Evolutionary conservation across 306 rosid species (phyloP).

Genomic region (Cotoneaster glaucophyllus): DNA sequence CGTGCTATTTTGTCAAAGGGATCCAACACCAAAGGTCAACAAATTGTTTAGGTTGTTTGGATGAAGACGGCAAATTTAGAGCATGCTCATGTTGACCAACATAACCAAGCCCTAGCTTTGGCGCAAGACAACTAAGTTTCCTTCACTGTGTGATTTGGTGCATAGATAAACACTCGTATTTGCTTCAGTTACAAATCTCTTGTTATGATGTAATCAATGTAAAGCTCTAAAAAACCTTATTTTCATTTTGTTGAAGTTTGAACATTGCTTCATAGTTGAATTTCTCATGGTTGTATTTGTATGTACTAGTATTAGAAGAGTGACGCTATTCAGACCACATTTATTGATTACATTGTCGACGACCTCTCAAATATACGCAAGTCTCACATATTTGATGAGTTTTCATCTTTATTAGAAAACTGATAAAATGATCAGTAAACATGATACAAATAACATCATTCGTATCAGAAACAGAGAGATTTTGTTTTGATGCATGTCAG

Average conservation of each 20-base stretch:
- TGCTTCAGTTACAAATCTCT: not conserved
- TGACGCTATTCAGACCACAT: not conserved
- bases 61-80: not conserved
- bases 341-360: not conserved
- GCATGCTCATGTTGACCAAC: not conserved
- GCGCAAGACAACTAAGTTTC: not conserved
- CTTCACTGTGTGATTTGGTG: not conserved
- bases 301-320: not conserved
- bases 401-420: not conserved
- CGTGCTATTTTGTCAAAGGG: constrained; percentile 22
- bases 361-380: too few relatives aligned
- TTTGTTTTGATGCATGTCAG: not conserved
- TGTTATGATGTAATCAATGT: too few relatives aligned
- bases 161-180: not conserved
- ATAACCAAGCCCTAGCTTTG: not conserved
- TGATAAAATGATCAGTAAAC: too few relatives aligned
- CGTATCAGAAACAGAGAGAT: not conserved
- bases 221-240: not conserved
- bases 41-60: constrained; percentile 16
- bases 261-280: not conserved
- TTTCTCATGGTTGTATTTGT: not conserved
- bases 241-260: not conserved
- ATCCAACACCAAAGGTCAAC: constrained; percentile 22
- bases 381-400: not conserved
- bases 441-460: not conserved